phyloP scores from a whole-genome alignment of 2,329 filamentous ascomycete genomes.

The Thermothelomyces thermophilus region DNA sequence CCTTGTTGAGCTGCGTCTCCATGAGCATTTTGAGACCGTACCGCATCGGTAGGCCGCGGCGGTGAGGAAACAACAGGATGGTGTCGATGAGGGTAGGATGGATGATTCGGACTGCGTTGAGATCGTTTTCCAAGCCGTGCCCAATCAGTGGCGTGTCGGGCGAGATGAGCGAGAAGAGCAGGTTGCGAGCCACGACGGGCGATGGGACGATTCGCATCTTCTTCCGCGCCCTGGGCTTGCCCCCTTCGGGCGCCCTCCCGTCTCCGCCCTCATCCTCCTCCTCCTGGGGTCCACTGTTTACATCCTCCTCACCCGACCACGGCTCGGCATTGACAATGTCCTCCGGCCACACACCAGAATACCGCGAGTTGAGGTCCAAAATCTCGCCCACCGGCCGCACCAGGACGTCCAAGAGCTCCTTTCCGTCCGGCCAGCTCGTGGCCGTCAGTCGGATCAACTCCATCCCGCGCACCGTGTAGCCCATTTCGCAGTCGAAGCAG shows the following conservation, averaged over 20 bases:
- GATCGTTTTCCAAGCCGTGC: constrained; percentile 91
- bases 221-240: constrained; percentile 22
- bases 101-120: constrained; percentile 77
- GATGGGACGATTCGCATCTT: constrained; percentile 67
- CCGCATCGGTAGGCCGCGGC: constrained; percentile 66
- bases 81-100: constrained; percentile 85
- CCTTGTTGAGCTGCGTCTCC: constrained; percentile 59
- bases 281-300: background rate
- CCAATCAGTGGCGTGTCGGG: constrained; percentile 80
- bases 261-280: background rate
- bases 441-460: constrained; percentile 88
- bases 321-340: constrained; percentile 64
- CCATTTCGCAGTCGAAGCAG: constrained; percentile 96
- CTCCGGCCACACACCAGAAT: constrained; percentile 76
- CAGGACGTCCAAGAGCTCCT: constrained; percentile 72
- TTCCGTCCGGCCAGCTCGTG: constrained; percentile 75
- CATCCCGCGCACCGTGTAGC: constrained; percentile 80
- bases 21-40: constrained; percentile 71
- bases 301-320: constrained; percentile 32
- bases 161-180: constrained; percentile 70
- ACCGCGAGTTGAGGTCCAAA: constrained; percentile 85
- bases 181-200: constrained; percentile 64
- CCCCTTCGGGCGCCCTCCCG: constrained; percentile 9
- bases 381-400: constrained; percentile 79
- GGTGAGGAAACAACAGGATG: constrained; percentile 74